phyloP scores from a whole-genome alignment of 176 grass and related monocot genomes.

The Triticum urartu region DNA sequence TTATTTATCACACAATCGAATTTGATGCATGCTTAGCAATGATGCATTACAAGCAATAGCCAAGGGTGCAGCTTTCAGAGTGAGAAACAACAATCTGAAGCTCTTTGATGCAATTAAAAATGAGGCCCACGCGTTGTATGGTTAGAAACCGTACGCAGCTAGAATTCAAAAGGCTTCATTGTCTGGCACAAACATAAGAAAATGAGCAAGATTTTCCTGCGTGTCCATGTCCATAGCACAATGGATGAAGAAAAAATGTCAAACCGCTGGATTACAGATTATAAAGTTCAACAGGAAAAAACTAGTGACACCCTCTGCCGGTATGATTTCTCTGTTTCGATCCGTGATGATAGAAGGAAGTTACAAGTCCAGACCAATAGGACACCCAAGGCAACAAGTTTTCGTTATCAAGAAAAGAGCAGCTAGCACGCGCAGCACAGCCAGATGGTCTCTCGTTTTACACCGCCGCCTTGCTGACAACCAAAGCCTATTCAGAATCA shows the following conservation, averaged over 20 bases:
- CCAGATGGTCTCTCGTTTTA: conserved; percentile 26
- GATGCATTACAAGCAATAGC: no score
- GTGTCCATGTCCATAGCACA: conserved; percentile 32
- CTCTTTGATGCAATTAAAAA: no score
- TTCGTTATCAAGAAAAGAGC: conserved; percentile 28
- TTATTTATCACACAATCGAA: no score
- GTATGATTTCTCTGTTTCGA: conserved; percentile 10
- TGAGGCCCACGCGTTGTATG: no score
- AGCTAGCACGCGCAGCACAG: neutral
- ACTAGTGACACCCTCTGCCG: conserved; percentile 36
- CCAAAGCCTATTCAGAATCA: conserved; percentile 20
- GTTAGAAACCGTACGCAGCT: neutral
- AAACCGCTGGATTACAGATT: conserved; percentile 38
- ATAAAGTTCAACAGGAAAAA: conserved; percentile 26
- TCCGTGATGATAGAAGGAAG: conserved; percentile 25
- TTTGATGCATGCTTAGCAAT: no score
- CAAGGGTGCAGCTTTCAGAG: no score
- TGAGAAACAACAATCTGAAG: neutral
- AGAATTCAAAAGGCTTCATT: neutral
- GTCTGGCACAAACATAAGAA: neutral
- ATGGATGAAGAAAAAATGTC: neutral
- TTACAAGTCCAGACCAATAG: conserved; percentile 31
- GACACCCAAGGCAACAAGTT: conserved; percentile 23
- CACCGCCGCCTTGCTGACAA: conserved; percentile 9
- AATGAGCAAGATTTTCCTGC: conserved; percentile 39